These are phyloP conservation scores for Staphylotrichum longicolle DNA, from an alignment of 495 filamentous ascomycete species.

Conservation along the genomic window DNA sequence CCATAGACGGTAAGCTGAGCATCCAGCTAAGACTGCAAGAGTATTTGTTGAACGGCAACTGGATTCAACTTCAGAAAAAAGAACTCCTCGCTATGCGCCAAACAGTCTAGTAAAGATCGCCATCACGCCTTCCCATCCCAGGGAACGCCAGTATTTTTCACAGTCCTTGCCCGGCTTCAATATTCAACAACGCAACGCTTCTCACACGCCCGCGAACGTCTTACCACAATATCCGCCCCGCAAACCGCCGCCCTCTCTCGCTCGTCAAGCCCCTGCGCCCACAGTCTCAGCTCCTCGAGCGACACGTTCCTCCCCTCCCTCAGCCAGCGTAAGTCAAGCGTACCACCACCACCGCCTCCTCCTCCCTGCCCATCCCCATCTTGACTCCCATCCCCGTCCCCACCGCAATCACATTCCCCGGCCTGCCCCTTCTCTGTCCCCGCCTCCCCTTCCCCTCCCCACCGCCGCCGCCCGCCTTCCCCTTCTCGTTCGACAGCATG, in stretches of 20 bases:
- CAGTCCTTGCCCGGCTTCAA: background rate
- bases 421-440: background rate
- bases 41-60: too few species aligned
- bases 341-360: background rate
- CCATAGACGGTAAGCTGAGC: too few species aligned
- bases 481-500: constrained; percentile 57
- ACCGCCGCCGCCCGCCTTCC: constrained; percentile 21
- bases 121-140: background rate
- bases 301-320: constrained; percentile 38
- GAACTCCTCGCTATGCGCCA: constrained; percentile 14
- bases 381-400: background rate
- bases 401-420: constrained; percentile 19
- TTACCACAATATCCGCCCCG: constrained; percentile 41
- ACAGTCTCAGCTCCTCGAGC: constrained; percentile 38
- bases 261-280: constrained; percentile 38
- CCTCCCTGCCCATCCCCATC: constrained; percentile 13
- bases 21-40: too few species aligned
- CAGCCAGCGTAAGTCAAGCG: constrained; percentile 27
- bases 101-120: background rate
- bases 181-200: background rate
- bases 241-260: constrained; percentile 47
- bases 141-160: background rate
- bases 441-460: background rate
- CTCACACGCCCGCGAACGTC: constrained; percentile 41
- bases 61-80: constrained; percentile 2